Evolutionary conservation across 495 filamentous ascomycete species (phyloP).

Genomic region (Physcia stellaris): DNA sequence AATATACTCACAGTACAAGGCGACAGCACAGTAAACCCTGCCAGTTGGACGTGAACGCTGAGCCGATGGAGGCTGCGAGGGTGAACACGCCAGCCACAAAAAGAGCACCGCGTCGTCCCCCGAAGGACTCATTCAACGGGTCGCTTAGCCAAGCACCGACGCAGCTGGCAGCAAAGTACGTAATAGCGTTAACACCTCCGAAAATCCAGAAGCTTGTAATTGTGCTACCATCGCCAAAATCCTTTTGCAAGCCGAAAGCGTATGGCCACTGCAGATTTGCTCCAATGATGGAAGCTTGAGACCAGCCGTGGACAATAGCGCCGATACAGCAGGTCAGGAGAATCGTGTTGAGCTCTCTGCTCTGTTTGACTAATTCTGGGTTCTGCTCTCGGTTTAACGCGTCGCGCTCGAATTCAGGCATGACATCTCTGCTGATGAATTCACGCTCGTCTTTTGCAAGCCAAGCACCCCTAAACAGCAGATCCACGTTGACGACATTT

Average conservation of each 20-base stretch:
- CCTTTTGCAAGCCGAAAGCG: slow-evolving; percentile 1
- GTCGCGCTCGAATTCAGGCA: slow-evolving; percentile 2
- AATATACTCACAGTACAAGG: slow-evolving; percentile 11
- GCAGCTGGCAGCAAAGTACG: slow-evolving; percentile 6
- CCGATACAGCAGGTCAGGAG: slow-evolving; percentile 7
- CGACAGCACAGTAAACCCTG: slow-evolving; percentile 10
- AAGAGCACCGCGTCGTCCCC: slow-evolving; percentile 8
- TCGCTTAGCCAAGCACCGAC: slow-evolving; percentile 1
- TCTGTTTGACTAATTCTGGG: slow-evolving; percentile 3
- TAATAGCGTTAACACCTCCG: slow-evolving; percentile 5
- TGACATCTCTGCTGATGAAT: neutral
- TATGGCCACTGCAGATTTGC: slow-evolving; percentile 5
- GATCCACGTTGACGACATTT: slow-evolving; percentile 4
- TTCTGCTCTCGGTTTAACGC: slow-evolving; percentile 9
- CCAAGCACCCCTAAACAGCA: slow-evolving; percentile 3
- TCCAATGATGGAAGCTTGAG: slow-evolving; percentile 6
- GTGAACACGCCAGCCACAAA: slow-evolving; percentile 11
- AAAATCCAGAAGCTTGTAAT: slow-evolving; percentile 3
- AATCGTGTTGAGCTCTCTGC: slow-evolving; percentile 5
- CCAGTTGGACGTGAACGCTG: slow-evolving; percentile 11
- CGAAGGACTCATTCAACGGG: slow-evolving; percentile 1
- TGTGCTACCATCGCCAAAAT: neutral
- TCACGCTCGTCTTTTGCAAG: slow-evolving; percentile 3
- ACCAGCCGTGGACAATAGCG: slow-evolving; percentile 10
- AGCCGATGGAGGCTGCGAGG: slow-evolving; percentile 11